Conservation (phyloP, 116 monocot genomes). For the Posidonia oceanica region DNA sequence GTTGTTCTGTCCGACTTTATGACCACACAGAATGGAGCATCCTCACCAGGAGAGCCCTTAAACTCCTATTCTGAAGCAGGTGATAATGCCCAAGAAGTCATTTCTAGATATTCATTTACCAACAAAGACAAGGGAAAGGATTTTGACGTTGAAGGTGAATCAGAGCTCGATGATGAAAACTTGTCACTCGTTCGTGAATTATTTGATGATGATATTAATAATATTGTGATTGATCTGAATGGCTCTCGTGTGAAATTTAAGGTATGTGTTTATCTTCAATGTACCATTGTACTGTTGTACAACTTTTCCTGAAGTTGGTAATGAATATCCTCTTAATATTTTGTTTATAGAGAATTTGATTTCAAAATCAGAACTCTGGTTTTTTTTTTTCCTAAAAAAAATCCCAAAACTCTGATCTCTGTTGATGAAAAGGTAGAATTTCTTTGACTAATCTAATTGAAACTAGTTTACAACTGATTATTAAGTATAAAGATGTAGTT, state of each 20-base stretch:
- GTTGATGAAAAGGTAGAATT: not conserved
- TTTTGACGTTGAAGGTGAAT: slow-evolving; percentile 17
- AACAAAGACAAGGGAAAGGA: slow-evolving; percentile 30
- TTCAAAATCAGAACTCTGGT: too few relatives aligned
- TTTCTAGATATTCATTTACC: slow-evolving; percentile 12
- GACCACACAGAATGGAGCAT: slow-evolving; percentile 8
- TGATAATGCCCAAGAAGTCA: slow-evolving; percentile 9
- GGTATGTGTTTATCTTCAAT: slow-evolving; percentile 19
- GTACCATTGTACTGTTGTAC: too few relatives aligned
- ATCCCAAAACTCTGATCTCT: not conserved
- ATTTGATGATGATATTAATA: slow-evolving; percentile 18
- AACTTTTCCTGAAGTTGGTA: too few relatives aligned
- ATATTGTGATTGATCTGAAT: slow-evolving; percentile 46
- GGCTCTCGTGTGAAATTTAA: slow-evolving; percentile 53
- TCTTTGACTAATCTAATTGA: not conserved
- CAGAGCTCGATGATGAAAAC: slow-evolving; percentile 13
- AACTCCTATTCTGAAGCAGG: not conserved
- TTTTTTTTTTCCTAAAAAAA: too few relatives aligned
- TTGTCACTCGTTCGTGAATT: slow-evolving; percentile 2
- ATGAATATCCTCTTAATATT: too few relatives aligned
- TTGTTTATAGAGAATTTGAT: too few relatives aligned
- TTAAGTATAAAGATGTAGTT: not conserved
- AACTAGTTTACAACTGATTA: not conserved
- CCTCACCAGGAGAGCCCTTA: slow-evolving; percentile 10
- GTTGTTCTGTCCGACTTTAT: slow-evolving; percentile 61